phyloP scores from a whole-genome alignment of 257 asterid genomes.

The Solanum chiquidenum region DNA sequence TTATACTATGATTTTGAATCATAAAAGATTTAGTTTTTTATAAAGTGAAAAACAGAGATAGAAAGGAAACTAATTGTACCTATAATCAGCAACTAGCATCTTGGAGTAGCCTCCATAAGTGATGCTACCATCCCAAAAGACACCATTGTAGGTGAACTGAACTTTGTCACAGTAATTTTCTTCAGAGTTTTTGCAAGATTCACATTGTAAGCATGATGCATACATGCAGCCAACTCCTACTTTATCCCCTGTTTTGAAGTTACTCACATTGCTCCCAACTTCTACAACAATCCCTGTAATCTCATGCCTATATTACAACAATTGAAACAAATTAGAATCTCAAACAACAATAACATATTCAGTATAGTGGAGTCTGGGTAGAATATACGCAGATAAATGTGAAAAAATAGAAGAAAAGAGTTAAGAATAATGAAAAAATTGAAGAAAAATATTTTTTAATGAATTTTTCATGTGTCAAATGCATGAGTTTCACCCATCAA shows the following conservation, averaged over 20 bases:
- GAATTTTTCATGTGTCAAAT: too few species aligned
- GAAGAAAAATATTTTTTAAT: too few species aligned
- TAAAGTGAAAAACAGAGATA: neutral
- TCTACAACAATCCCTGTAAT: constrained; percentile 60
- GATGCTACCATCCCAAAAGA: constrained; percentile 85
- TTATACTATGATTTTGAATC: neutral
- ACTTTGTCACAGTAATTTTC: constrained; percentile 77
- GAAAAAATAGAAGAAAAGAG: too few species aligned
- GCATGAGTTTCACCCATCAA: too few species aligned
- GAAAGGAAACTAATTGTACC: constrained; percentile 5
- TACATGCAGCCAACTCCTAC: constrained; percentile 89
- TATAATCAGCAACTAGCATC: constrained; percentile 51
- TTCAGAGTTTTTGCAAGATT: constrained; percentile 42
- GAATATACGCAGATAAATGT: neutral
- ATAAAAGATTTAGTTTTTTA: neutral
- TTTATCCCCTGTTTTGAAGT: constrained; percentile 56
- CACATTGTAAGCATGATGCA: constrained; percentile 72
- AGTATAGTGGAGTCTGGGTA: neutral
- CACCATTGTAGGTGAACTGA: constrained; percentile 64
- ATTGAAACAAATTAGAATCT: neutral
- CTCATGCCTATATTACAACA: constrained; percentile 51
- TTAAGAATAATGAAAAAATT: too few species aligned
- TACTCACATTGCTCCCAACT: constrained; percentile 65
- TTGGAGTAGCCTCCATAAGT: constrained; percentile 92
- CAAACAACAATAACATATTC: neutral